These are phyloP conservation scores for Boletus coccyginus DNA, from an alignment of 768 basidiomycete species.

Conservation along the genomic window DNA sequence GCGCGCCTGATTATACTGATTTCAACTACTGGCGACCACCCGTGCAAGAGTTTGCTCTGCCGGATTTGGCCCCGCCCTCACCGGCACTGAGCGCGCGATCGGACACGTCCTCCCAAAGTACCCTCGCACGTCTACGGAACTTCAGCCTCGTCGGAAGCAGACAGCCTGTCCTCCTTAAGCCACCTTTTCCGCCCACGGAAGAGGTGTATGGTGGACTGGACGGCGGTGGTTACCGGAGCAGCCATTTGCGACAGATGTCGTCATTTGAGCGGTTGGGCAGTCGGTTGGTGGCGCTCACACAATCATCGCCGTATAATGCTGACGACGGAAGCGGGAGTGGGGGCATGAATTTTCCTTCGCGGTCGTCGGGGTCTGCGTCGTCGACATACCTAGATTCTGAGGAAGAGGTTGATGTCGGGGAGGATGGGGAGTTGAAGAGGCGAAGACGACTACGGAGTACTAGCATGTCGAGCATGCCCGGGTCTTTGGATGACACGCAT, in stretches of 20 bases:
- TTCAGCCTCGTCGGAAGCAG: constrained; percentile 67
- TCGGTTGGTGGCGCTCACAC: constrained; percentile 50
- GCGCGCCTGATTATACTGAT: constrained; percentile 89
- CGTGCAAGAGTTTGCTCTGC: constrained; percentile 73
- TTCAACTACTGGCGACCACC: constrained; percentile 95
- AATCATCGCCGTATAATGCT: constrained; percentile 33
- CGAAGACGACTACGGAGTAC: constrained; percentile 45
- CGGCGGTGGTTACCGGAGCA: constrained; percentile 31
- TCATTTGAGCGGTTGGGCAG: constrained; percentile 71
- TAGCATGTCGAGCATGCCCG: constrained; percentile 86
- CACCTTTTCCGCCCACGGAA: constrained; percentile 28
- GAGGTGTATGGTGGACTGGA: not conserved
- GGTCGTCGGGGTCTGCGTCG: constrained; percentile 51
- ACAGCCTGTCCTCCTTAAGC: constrained; percentile 30
- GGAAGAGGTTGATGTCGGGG: constrained; percentile 35
- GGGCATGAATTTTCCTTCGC: constrained; percentile 54
- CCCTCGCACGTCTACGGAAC: constrained; percentile 72
- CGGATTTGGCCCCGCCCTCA: constrained; percentile 82
- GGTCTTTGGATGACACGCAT: constrained; percentile 65
- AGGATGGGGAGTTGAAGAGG: constrained; percentile 40
- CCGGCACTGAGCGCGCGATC: constrained; percentile 94
- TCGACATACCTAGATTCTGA: constrained; percentile 52
- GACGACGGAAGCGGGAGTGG: constrained; percentile 30
- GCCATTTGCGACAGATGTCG: constrained; percentile 66
- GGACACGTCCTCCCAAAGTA: constrained; percentile 73